Conservation (phyloP, 2,329 filamentous ascomycete genomes). For the Monilinia vaccinii-corymbosi region DNA sequence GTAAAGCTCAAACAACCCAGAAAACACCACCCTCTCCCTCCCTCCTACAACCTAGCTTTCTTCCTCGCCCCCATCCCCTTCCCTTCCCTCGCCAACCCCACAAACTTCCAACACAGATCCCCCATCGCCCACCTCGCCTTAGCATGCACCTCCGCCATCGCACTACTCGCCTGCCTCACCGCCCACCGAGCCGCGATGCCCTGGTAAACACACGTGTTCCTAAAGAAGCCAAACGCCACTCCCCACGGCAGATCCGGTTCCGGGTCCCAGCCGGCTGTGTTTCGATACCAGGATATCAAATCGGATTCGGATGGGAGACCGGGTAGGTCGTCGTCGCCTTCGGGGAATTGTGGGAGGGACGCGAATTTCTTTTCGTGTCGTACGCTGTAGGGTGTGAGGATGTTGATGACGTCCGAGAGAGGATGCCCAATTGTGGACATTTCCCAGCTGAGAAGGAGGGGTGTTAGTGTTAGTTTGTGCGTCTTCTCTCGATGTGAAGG, state of each 20-base stretch:
- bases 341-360: slow-evolving; percentile 31
- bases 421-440: slow-evolving; percentile 98
- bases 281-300: slow-evolving; percentile 56
- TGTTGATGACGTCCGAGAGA: slow-evolving; percentile 79
- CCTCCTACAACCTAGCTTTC: slow-evolving; percentile 34
- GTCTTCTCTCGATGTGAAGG: neutral
- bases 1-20: neutral
- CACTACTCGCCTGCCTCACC: slow-evolving; percentile 79
- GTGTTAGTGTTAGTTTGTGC: neutral
- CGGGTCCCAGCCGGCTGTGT: slow-evolving; percentile 64
- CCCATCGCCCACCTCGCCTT: slow-evolving; percentile 62
- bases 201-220: slow-evolving; percentile 58
- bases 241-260: slow-evolving; percentile 52
- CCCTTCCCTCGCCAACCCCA: slow-evolving; percentile 40
- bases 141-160: slow-evolving; percentile 65
- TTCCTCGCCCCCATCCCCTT: slow-evolving; percentile 24
- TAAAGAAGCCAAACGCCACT: slow-evolving; percentile 53
- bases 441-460: slow-evolving; percentile 62
- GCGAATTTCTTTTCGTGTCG: slow-evolving; percentile 24
- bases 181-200: slow-evolving; percentile 89
- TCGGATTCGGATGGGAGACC: slow-evolving; percentile 45
- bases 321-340: slow-evolving; percentile 45
- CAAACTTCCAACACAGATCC: slow-evolving; percentile 67
- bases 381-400: slow-evolving; percentile 44
- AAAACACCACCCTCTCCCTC: no score